These are phyloP conservation scores for Dictyostelium discoideum DNA, from an alignment of 78 protist species.

Conservation along the genomic window dicty_2.7 NC_007089.4:4634501-4635000, in stretches of 20 bases:
- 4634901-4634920: constrained; percentile 22
- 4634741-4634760: background rate
- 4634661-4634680: background rate
- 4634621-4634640: too few species aligned
- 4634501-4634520: background rate
- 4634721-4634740: background rate
- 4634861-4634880: constrained; percentile 62
- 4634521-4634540: background rate
- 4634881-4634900: constrained; percentile 10
- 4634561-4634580: background rate
- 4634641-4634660: background rate
- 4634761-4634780: too few species aligned
- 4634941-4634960: background rate
- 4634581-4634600: background rate
- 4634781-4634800: too few species aligned
- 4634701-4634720: background rate
- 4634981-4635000: background rate
- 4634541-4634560: background rate
- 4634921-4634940: constrained; percentile 45
- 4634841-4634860: background rate
- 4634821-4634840: background rate
- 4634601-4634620: background rate
- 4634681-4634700: background rate
- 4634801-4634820: background rate
- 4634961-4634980: background rate